Evolutionary conservation across 306 rosid genomes (phyloP).

Genomic region (Mimosa bimucronata): DNA sequence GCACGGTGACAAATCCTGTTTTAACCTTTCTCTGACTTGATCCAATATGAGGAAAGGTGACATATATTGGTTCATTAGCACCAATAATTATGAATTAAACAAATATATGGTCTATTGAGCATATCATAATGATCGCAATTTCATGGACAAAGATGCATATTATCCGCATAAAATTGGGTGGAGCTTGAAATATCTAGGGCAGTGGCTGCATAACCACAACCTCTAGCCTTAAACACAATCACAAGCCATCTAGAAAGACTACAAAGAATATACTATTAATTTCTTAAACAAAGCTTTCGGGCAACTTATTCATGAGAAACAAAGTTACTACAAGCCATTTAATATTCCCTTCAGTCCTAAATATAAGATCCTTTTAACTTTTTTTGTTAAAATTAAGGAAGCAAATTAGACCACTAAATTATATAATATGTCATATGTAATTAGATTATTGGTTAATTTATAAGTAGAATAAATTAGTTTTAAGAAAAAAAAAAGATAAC

Average conservation of each 20-base stretch:
- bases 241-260: conserved; percentile 8
- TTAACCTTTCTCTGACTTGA: too few relatives aligned
- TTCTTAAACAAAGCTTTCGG: not conserved
- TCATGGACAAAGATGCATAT: not conserved
- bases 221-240: not conserved
- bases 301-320: not conserved
- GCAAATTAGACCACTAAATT: too few relatives aligned
- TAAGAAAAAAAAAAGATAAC: too few relatives aligned
- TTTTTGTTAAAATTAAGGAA: too few relatives aligned
- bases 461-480: too few relatives aligned
- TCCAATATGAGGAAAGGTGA: not conserved
- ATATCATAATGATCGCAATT: not conserved
- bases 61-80: not conserved
- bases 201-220: not conserved
- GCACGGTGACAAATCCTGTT: too few relatives aligned
- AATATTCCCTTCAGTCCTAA: too few relatives aligned
- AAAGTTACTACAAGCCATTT: not conserved
- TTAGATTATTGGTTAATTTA: too few relatives aligned
- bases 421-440: too few relatives aligned
- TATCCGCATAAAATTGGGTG: not conserved
- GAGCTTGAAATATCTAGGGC: not conserved
- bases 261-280: not conserved
- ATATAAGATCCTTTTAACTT: too few relatives aligned
- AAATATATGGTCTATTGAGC: not conserved
- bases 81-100: not conserved